phyloP scores from a whole-genome alignment of 139 green algal genomes.

The Edaphochlamys debaryana region DNA sequence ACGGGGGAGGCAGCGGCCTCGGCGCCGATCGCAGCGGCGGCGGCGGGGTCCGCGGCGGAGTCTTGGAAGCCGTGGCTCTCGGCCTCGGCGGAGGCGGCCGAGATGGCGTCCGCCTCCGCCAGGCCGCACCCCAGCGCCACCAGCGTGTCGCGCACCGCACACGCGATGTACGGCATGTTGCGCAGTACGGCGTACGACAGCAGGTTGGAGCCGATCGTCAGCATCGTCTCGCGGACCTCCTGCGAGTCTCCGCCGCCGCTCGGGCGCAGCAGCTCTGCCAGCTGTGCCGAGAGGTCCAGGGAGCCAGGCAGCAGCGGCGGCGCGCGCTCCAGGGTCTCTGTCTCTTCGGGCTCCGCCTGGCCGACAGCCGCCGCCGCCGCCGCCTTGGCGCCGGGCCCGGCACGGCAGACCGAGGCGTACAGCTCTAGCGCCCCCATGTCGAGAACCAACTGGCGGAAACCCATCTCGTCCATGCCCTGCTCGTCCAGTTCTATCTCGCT shows the following conservation, averaged over 20 bases:
- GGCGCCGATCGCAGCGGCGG: too few relatives aligned
- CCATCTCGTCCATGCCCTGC: too few relatives aligned
- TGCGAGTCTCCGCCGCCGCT: not conserved
- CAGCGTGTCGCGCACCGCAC: not conserved
- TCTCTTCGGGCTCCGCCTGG: not conserved
- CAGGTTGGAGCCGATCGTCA: slow-evolving; percentile 13
- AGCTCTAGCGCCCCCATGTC: slow-evolving; percentile 12
- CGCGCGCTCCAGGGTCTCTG: not conserved
- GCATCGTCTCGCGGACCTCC: not conserved
- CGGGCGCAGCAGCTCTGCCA: not conserved
- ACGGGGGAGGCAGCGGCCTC: too few relatives aligned
- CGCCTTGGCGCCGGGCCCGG: not conserved
- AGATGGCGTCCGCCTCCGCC: slow-evolving; percentile 3
- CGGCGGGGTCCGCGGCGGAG: too few relatives aligned
- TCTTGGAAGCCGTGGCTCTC: not conserved
- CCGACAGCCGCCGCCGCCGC: not conserved
- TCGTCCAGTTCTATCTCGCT: too few relatives aligned
- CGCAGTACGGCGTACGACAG: slow-evolving; percentile 21
- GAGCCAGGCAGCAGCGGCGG: slow-evolving; percentile 4
- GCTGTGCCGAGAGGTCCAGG: not conserved
- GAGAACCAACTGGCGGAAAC: not conserved
- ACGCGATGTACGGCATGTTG: slow-evolving; percentile 13
- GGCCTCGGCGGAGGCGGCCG: not conserved
- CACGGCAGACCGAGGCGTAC: not conserved
- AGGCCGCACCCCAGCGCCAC: not conserved